Base-by-base conservation (phyloP, 495 filamentous ascomycete genomes). In the Chaetomium tenue region DNA sequence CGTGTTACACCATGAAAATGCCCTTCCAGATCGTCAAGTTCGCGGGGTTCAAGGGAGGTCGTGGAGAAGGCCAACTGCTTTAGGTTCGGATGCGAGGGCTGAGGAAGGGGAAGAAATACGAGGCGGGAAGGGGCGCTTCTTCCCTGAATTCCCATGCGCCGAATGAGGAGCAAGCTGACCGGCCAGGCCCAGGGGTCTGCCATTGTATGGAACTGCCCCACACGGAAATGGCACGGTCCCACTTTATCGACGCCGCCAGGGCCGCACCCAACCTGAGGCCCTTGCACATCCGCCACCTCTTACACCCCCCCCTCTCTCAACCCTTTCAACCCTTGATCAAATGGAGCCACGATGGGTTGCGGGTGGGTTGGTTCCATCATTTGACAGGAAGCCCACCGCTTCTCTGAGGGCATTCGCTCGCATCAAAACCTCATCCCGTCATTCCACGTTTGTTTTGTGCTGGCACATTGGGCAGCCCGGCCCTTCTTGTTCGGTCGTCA, bases 91-190 rank as follows among this genome's bases (percentile, higher is more conserved):
- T 61, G 61, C 15, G 53, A 62, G 46, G 57, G 57, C 50, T 60
- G 60, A 64, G 52, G 50, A 46, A 64, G 52, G 22, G 39, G 65
- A 63, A 68, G 62, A 65, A 68, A 68, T 65, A 68, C 66, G 66
- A 68, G 63, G 66, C 66, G 66, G 66, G 66, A 68, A 68, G 66
- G 66, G 66, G 62, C 62, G 66, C 60, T 28, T 46, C 63, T 65
- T 68, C 54, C 66, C 52, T 63, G 30, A 54, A 61, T 58, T 39
- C 59, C 50, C 54, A 62, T 66, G 65, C 61, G 46, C 47, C 53
- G 58, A 63, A 59, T 59, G 65, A 66, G 54, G 65, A 63, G 54
- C 25, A 20, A 44, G 60, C 59, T 62, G 53, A 53, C 52, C 7
- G 52, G 51, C 6, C 23, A 28, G 54, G 53, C 44, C 44, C 44